phyloP scores from a whole-genome alignment of 495 filamentous ascomycete species.

The Penicillium soppii region DNA sequence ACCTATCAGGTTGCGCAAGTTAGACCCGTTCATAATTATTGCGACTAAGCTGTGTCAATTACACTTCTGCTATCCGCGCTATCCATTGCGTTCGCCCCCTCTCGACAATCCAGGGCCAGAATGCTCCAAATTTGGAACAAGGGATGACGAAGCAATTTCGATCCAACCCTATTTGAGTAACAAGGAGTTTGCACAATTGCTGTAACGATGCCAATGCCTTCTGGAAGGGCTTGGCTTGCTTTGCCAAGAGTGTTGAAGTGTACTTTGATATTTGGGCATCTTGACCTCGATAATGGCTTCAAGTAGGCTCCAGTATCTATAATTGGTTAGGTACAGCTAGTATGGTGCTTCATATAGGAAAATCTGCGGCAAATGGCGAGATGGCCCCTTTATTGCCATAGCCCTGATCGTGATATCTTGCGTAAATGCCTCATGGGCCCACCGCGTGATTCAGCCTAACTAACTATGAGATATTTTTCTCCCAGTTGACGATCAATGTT shows the following conservation, averaged over 20 bases:
- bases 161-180: background rate
- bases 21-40: too few relatives aligned
- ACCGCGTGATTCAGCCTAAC: background rate
- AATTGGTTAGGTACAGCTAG: too few relatives aligned
- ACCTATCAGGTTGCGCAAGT: too few relatives aligned
- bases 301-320: too few relatives aligned
- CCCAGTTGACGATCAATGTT: background rate
- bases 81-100: background rate
- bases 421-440: conserved; percentile 2
- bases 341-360: background rate
- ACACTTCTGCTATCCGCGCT: background rate
- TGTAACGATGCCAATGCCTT: background rate
- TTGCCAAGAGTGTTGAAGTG: background rate
- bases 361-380: background rate
- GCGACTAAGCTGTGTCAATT: too few relatives aligned
- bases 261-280: background rate
- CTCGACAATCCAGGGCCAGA: background rate
- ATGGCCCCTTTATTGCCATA: background rate
- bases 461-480: conserved; percentile 4
- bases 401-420: conserved; percentile 5
- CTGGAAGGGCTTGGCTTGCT: conserved; percentile 2
- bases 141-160: background rate
- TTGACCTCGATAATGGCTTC: too few relatives aligned
- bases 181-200: background rate
- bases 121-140: background rate